Evolutionary conservation across 2,329 filamentous ascomycete genomes (phyloP).

Genomic region (Penicillium sp.): DNA sequence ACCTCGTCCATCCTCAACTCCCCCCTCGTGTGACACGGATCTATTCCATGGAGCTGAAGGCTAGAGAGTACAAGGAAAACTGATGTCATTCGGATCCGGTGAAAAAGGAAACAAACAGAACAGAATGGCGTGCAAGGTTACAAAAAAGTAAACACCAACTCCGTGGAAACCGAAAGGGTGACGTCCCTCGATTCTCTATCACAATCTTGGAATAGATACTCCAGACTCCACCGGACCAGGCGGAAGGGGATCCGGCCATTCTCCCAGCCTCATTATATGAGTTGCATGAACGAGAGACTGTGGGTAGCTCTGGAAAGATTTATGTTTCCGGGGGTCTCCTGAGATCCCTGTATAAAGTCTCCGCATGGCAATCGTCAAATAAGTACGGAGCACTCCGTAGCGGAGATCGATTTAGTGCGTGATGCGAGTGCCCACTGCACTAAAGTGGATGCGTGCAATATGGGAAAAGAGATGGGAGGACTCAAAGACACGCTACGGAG

Average conservation of each 20-base stretch:
- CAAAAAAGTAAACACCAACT: background rate
- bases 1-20: background rate
- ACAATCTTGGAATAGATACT: background rate
- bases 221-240: background rate
- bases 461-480: background rate
- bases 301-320: background rate
- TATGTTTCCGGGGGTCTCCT: background rate
- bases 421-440: background rate
- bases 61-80: background rate
- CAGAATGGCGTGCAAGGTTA: background rate
- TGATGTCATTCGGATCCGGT: background rate
- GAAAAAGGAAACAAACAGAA: background rate
- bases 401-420: constrained; percentile 7
- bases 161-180: background rate
- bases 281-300: background rate
- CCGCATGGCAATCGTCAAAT: constrained; percentile 5
- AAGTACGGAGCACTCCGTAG: background rate
- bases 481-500: too few species aligned
- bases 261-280: background rate
- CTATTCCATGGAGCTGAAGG: background rate
- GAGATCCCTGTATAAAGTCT: background rate
- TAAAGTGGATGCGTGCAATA: background rate
- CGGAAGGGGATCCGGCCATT: constrained; percentile 7
- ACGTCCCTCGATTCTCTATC: background rate
- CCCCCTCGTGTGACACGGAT: background rate